Base-by-base conservation (phyloP, 1,284 basidiomycete species). In the Apiotrichum siamense region DNA sequence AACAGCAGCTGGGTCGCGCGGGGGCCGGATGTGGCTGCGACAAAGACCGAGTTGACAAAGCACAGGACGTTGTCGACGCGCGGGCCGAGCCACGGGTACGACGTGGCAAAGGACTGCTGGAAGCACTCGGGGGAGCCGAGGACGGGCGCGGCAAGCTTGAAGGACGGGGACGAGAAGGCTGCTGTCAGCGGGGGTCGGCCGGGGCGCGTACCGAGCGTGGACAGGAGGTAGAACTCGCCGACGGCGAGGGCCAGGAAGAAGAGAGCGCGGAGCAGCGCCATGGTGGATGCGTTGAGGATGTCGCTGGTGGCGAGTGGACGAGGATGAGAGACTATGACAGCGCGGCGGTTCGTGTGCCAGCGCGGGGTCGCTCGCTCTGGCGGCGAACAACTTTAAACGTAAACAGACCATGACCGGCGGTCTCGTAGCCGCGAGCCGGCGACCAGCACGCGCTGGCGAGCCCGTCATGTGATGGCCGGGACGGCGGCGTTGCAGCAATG, bases 31-130 rank as follows among this genome's bases (percentile, higher is more conserved):
- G 39, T 39, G n/a, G 26, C 41, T 1, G 47, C 38, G 29, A 27
- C 29, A 29, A 54, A 54, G 35, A 50, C 20, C 26, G 36, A 17
- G 52, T 54, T 54, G 29, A 54, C 38, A 9, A 26, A 23, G 47
- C 52, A 54, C 21, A 47, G 41, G n/a, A 50, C 7, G n/a, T 38
- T 26, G 48, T 54, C 27, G 11, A 54, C n/a, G 11, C 21, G 9
- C n/a, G 26, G 13, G 1, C 40, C 40, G 3, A 54, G 44, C 3
- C 7, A 7, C 7, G 44, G 47, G 25, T 54, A 54, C 17, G 13
- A 18, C 35, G 24, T 29, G 29, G 44, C 35, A 2, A 44, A 44
- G 2, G 39, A 39, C 18, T 50, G 33, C 21, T 21, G 10, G 25
- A 49, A 54, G 48, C 52, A 54, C 23, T 26, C 24, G 9, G 20